These are phyloP conservation scores for Musa acuminata DNA, from an alignment of 176 grass and related monocot genomes.

Conservation along the genomic window DNA sequence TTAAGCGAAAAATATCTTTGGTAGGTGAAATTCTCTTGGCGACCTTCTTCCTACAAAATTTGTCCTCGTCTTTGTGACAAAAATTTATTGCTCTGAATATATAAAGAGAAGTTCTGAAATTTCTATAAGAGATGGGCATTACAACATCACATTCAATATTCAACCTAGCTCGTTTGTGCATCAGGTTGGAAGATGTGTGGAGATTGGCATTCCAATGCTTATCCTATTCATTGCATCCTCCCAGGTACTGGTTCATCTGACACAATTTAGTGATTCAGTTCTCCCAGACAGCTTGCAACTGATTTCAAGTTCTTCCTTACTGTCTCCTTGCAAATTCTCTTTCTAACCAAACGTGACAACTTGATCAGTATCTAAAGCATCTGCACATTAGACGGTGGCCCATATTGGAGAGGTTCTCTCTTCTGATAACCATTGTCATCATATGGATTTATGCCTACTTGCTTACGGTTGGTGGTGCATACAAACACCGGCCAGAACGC, in stretches of 20 bases:
- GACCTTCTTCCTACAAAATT: no score
- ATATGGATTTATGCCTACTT: slow-evolving; percentile 84
- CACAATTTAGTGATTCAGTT: no score
- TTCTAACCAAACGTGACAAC: neutral
- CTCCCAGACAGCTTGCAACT: neutral
- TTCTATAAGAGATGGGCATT: no score
- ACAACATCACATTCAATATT: neutral
- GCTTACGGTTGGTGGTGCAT: slow-evolving; percentile 75
- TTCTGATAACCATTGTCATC: slow-evolving; percentile 57
- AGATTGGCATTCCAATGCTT: slow-evolving; percentile 80
- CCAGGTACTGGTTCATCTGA: neutral
- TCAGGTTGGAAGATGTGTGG: slow-evolving; percentile 89
- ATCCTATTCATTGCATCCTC: slow-evolving; percentile 57
- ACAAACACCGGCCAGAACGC: slow-evolving; percentile 45
- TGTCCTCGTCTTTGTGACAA: no score
- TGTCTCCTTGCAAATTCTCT: slow-evolving; percentile 1
- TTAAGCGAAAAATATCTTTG: no score
- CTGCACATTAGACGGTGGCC: slow-evolving; percentile 42
- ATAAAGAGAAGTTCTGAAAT: no score
- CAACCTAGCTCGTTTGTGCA: neutral
- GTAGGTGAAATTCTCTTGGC: no score
- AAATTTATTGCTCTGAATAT: no score
- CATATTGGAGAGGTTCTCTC: slow-evolving; percentile 73
- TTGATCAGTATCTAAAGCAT: slow-evolving; percentile 75
- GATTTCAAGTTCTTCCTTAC: neutral